Percentiles rank a stretch among this genome's conserved stretches.
Conservation (phyloP, 176 grass and related monocot species). For the Oropetium thomaeum region DNA sequence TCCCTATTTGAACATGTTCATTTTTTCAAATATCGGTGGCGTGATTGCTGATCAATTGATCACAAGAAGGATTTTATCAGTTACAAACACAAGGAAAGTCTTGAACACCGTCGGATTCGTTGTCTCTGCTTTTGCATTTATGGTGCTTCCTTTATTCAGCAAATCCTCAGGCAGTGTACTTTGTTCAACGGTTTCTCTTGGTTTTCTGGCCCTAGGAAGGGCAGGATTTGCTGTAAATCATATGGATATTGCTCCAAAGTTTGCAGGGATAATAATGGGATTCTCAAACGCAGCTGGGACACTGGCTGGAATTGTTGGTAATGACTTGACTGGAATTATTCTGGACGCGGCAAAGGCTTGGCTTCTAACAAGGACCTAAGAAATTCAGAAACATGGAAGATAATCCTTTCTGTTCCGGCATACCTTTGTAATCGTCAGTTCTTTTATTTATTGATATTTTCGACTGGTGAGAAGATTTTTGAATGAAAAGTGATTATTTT, state of each 20-base stretch:
- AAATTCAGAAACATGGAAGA: slow-evolving; percentile 63
- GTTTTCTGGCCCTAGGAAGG: slow-evolving; percentile 70
- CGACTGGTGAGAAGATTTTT: slow-evolving; percentile 82
- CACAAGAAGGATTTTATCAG: slow-evolving; percentile 62
- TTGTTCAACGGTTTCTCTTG: slow-evolving; percentile 64
- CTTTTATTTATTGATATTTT: slow-evolving; percentile 68
- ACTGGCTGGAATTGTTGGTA: slow-evolving; percentile 75
- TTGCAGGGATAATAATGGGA: slow-evolving; percentile 87
- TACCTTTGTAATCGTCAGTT: slow-evolving; percentile 82
- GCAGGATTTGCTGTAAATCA: slow-evolving; percentile 86
- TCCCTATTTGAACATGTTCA: slow-evolving; percentile 85
- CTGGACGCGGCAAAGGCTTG: slow-evolving; percentile 60
- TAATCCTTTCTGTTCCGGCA: slow-evolving; percentile 66
- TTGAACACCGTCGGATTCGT: slow-evolving; percentile 77
- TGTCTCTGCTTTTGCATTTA: slow-evolving; percentile 62
- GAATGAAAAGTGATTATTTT: slow-evolving; percentile 39
- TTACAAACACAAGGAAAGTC: slow-evolving; percentile 78
- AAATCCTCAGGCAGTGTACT: slow-evolving; percentile 53
- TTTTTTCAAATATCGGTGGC: slow-evolving; percentile 87
- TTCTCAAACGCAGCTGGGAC: slow-evolving; percentile 83
- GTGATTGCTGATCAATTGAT: slow-evolving; percentile 74
- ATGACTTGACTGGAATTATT: slow-evolving; percentile 70
- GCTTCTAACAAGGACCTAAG: slow-evolving; percentile 61
- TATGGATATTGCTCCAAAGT: slow-evolving; percentile 85
- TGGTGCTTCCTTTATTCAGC: slow-evolving; percentile 65